These are phyloP conservation scores for Amylostereum chailletii DNA, from an alignment of 1,284 basidiomycete genomes.

Conservation along the genomic window DNA sequence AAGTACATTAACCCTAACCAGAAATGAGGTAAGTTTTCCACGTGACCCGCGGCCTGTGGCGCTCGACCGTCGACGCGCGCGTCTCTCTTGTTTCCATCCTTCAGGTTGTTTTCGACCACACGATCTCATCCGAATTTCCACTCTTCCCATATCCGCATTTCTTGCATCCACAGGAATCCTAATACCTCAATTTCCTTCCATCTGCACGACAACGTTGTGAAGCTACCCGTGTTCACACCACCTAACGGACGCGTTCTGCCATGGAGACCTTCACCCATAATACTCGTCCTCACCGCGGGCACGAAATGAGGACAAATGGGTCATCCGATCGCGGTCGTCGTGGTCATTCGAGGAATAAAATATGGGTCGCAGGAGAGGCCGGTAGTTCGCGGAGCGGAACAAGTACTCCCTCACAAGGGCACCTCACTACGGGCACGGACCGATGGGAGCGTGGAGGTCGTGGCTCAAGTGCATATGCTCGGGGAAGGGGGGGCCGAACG, in stretches of 20 bases:
- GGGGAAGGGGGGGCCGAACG: conserved; percentile 24
- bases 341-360: conserved; percentile 35
- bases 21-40: too few species aligned
- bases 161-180: too few species aligned
- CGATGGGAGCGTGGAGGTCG: conserved; percentile 43
- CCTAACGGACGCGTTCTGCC: neutral
- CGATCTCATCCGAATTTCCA: too few species aligned
- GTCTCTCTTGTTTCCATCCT: too few species aligned
- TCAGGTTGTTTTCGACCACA: too few species aligned
- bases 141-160: too few species aligned
- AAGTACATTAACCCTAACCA: too few species aligned
- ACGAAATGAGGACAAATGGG: neutral
- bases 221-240: neutral
- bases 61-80: too few species aligned
- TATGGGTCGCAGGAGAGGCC: conserved; percentile 38
- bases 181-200: too few species aligned
- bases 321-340: neutral
- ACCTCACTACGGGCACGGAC: conserved; percentile 28
- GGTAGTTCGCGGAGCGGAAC: conserved; percentile 17
- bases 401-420: conserved; percentile 22
- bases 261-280: conserved; percentile 7
- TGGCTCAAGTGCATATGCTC: conserved; percentile 11
- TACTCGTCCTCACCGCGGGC: conserved; percentile 4
- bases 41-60: too few species aligned
- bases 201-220: neutral